Percentiles rank a stretch among this genome's conserved stretches.
These are phyloP conservation scores for Sugiyamaella sp. DNA, from an alignment of 1,139 yeast species.

Conservation along the genomic window DNA sequence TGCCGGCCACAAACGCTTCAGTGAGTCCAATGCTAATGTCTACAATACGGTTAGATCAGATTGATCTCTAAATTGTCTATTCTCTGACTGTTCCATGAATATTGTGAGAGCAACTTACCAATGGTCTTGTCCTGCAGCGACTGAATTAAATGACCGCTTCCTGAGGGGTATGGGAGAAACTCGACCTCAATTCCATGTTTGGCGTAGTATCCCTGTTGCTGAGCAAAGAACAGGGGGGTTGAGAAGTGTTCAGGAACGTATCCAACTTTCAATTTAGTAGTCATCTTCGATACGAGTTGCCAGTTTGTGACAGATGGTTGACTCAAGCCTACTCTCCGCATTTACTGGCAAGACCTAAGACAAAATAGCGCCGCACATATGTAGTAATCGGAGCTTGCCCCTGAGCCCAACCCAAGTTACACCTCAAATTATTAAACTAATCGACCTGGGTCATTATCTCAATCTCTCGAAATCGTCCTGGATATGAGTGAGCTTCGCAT, in stretches of 20 bases:
- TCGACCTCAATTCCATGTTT: constrained; percentile 54
- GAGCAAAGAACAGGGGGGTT: constrained; percentile 80
- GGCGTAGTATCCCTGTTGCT: constrained; percentile 57
- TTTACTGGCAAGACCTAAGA: too few species aligned
- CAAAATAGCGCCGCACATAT: too few species aligned
- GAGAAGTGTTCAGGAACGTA: constrained; percentile 91
- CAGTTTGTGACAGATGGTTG: too few species aligned
- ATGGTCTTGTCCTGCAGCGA: constrained; percentile 65
- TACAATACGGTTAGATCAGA: constrained; percentile 5
- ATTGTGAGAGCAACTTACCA: constrained; percentile 39
- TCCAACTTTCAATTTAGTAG: constrained; percentile 56
- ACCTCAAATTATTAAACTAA: too few species aligned
- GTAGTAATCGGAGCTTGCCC: too few species aligned
- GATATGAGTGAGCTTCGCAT: too few species aligned
- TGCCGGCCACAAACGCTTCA: constrained; percentile 85
- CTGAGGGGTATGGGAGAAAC: constrained; percentile 77
- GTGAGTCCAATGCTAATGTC: constrained; percentile 84
- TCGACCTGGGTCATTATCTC: too few species aligned
- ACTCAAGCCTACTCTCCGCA: too few species aligned
- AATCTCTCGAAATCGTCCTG: too few species aligned
- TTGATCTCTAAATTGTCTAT: background rate
- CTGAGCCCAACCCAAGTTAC: too few species aligned
- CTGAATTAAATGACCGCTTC: constrained; percentile 84
- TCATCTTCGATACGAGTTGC: too few species aligned
- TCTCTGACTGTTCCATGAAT: background rate